Conservation (phyloP, 495 filamentous ascomycete genomes). For the Echria macrotheca region DNA sequence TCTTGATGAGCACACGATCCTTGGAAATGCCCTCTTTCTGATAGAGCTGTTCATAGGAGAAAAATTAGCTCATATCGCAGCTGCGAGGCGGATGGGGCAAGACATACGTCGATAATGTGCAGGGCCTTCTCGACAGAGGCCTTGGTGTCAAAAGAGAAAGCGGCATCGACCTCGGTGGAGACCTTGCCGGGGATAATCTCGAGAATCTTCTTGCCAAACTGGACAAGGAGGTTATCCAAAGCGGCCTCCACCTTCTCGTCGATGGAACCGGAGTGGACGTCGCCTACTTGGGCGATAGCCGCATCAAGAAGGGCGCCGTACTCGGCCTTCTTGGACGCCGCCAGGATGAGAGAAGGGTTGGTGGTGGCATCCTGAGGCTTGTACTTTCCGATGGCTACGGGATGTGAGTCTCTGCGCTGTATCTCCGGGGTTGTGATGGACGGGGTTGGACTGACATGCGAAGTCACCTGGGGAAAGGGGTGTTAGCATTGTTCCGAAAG, state of each 20-base stretch:
- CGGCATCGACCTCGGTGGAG: conserved; percentile 96
- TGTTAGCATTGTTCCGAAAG: conserved; percentile 6
- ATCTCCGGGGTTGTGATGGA: background rate
- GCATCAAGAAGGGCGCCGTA: conserved; percentile 89
- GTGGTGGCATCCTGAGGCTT: conserved; percentile 99
- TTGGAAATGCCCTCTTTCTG: conserved; percentile 84
- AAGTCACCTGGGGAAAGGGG: conserved; percentile 59
- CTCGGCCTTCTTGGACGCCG: conserved; percentile 95
- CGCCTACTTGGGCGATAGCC: conserved; percentile 81
- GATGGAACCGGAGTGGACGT: conserved; percentile 54
- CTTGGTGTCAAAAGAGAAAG: conserved; percentile 92
- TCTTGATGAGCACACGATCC: conserved; percentile 87
- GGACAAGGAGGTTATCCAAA: conserved; percentile 88
- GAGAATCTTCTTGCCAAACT: conserved; percentile 97
- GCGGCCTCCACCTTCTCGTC: conserved; percentile 77
- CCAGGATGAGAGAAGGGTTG: conserved; percentile 97
- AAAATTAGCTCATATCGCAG: background rate
- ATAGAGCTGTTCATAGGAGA: conserved; percentile 63
- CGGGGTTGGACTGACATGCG: conserved; percentile 55
- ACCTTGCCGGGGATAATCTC: conserved; percentile 97
- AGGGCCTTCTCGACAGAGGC: conserved; percentile 92
- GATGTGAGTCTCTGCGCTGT: conserved; percentile 27
- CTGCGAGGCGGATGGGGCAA: background rate
- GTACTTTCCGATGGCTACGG: conserved; percentile 92
- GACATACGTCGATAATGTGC: conserved; percentile 84